These are phyloP conservation scores for Houttuynia cordata DNA, from an alignment of 164 flowering plant species.

Conservation along the genomic window DNA sequence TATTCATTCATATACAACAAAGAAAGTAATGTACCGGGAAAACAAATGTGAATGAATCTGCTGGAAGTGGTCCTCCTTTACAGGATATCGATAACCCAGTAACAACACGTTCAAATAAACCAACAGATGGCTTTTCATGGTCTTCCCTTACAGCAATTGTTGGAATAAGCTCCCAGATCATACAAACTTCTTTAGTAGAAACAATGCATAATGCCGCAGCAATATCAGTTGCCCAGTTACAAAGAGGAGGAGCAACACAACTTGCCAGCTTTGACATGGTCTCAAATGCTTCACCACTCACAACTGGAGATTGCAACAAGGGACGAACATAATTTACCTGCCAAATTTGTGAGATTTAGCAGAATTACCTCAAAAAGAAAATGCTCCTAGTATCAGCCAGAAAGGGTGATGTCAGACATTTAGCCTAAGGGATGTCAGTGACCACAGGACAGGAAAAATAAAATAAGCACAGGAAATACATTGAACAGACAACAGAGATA, in stretches of 20 bases:
- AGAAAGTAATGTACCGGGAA: slow-evolving; percentile 56
- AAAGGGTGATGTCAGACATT: no score
- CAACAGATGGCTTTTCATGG: slow-evolving; percentile 29
- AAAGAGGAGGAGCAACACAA: slow-evolving; percentile 75
- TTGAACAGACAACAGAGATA: not conserved
- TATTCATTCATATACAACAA: no score
- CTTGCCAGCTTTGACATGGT: slow-evolving; percentile 71
- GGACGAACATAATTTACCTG: slow-evolving; percentile 83
- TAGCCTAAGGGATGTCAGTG: no score
- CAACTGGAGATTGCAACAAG: slow-evolving; percentile 67
- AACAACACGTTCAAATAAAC: slow-evolving; percentile 71
- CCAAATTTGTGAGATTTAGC: not conserved
- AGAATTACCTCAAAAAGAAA: no score
- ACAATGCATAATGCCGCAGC: slow-evolving; percentile 85
- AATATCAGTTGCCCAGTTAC: slow-evolving; percentile 86
- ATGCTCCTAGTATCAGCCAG: no score
- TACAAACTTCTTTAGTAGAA: slow-evolving; percentile 37
- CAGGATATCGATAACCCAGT: slow-evolving; percentile 62
- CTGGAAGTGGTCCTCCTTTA: slow-evolving; percentile 89
- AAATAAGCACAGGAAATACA: no score
- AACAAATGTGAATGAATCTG: slow-evolving; percentile 73
- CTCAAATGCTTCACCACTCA: slow-evolving; percentile 82
- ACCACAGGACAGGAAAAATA: no score
- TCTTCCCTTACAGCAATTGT: slow-evolving; percentile 30
- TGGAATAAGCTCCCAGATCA: slow-evolving; percentile 42